These are phyloP conservation scores for Umbelopsis sp. DNA, from an alignment of 192 early-diverging fungal species.

Conservation along the genomic window DNA sequence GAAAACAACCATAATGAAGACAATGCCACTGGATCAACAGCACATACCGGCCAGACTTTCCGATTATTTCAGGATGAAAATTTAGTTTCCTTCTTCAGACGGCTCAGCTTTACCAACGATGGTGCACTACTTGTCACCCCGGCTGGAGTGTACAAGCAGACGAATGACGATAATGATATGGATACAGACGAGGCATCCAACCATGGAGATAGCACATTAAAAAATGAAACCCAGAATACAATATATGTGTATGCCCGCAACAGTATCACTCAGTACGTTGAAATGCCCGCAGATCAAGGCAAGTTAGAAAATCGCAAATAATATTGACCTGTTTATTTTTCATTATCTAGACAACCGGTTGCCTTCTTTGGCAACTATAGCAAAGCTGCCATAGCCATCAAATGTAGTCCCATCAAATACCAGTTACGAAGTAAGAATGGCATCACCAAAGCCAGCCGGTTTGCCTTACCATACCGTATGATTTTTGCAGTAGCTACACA, in stretches of 20 bases:
- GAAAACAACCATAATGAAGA: background rate
- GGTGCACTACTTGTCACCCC: slow-evolving; percentile 82
- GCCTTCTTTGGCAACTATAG: slow-evolving; percentile 68
- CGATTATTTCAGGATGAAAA: slow-evolving; percentile 85
- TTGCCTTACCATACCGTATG: slow-evolving; percentile 70
- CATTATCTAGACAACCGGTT: slow-evolving; percentile 59
- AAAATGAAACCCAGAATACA: slow-evolving; percentile 55
- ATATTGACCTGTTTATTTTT: background rate
- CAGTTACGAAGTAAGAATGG: slow-evolving; percentile 20
- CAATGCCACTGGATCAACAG: background rate
- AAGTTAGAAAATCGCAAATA: background rate
- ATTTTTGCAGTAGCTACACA: slow-evolving; percentile 87
- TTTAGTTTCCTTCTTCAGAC: slow-evolving; percentile 87
- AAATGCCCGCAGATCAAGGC: background rate
- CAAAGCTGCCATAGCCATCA: slow-evolving; percentile 80
- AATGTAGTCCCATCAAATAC: slow-evolving; percentile 61
- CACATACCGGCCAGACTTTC: slow-evolving; percentile 37
- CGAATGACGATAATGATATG: slow-evolving; percentile 22
- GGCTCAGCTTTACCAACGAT: slow-evolving; percentile 87
- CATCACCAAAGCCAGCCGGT: slow-evolving; percentile 25
- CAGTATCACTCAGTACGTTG: slow-evolving; percentile 49
- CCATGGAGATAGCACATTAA: background rate
- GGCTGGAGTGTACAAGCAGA: slow-evolving; percentile 65
- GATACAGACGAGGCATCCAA: slow-evolving; percentile 25
- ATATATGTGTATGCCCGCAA: slow-evolving; percentile 72